Base-by-base conservation (phyloP, 202 grass and related monocot genomes). In the Setaria italica region DNA sequence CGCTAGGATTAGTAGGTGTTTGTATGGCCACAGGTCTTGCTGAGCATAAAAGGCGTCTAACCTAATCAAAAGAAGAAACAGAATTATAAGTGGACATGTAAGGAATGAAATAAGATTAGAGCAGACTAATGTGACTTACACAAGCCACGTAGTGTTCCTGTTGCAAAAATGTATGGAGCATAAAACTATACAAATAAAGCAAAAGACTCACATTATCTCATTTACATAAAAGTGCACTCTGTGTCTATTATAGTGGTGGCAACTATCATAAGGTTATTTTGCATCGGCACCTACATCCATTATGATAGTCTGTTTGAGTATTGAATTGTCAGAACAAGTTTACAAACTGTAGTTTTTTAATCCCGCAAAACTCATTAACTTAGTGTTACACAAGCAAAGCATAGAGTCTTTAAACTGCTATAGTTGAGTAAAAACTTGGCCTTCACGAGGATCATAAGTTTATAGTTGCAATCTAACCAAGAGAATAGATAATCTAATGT, bases 1-100 rank as follows among this genome's bases (percentile, higher is more conserved):
- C 91, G 7, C 88, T 98, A 90, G 91, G 95, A 85, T 95, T 98
- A 88, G 86, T 79, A 21, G 95, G 87, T 81, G 92, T 95, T 85
- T 92, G 91, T 89, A 98, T 86, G 34, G 86, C 86, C 83, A 98
- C 91, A 87, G 95, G 91, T 85, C 88, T 98, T 75, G 93, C 86
- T 66, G 93, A 98, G 88, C 93, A 95, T 80, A 98, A 88, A 9
- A 98, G 91, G 68, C 95, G 84, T 89, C 95, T 93, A 79, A 92
- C 95, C 95, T 98, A 72, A 82, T 77, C 47, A 46, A 58, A 77
- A 91, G 65, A 90, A 80, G 82, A 76, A 32, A 85, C 11, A 79
- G 53, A 87, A 68, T 35, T 46, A 73, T 72, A 59, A 73, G 67
- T 33, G 67, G 29, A 2, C 3, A 12, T 43, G 77, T 60, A 51